Evolutionary conservation across 2,329 filamentous ascomycete species (phyloP).

Genomic region (Penicillium capsulatum): DNA sequence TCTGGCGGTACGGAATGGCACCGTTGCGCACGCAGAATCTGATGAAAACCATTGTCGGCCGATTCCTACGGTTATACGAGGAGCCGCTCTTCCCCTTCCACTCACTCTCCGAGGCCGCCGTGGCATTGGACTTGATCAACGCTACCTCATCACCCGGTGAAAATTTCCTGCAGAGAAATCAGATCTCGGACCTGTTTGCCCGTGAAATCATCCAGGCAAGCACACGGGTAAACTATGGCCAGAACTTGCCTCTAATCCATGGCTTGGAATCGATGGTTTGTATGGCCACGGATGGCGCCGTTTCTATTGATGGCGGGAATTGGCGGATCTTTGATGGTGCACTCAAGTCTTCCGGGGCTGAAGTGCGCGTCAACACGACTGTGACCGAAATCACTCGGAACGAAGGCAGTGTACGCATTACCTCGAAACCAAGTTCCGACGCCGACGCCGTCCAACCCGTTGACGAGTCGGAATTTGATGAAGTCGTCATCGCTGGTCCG

Average conservation of each 20-base stretch:
- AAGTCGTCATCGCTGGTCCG: slow-evolving; percentile 77
- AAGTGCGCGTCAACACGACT: slow-evolving; percentile 61
- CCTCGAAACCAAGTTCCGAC: slow-evolving; percentile 26
- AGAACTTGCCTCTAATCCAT: slow-evolving; percentile 81
- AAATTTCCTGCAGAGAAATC: slow-evolving; percentile 65
- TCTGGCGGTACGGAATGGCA: slow-evolving; percentile 80
- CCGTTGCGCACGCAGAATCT: slow-evolving; percentile 69
- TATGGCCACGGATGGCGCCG: slow-evolving; percentile 80
- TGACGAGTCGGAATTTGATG: slow-evolving; percentile 57
- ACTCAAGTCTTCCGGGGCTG: slow-evolving; percentile 61
- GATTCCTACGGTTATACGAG: slow-evolving; percentile 77
- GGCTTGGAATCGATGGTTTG: slow-evolving; percentile 88
- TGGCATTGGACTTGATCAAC: slow-evolving; percentile 62
- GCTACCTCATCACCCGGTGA: slow-evolving; percentile 68
- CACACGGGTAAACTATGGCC: slow-evolving; percentile 91
- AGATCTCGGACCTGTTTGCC: slow-evolving; percentile 63
- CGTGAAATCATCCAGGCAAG: slow-evolving; percentile 83
- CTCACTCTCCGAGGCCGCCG: slow-evolving; percentile 65
- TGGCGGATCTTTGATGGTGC: slow-evolving; percentile 91
- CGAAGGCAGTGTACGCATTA: slow-evolving; percentile 43
- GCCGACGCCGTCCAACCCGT: slow-evolving; percentile 6
- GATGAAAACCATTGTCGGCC: slow-evolving; percentile 65
- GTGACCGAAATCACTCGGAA: slow-evolving; percentile 57
- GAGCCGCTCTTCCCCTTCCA: slow-evolving; percentile 78
- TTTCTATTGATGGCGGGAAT: slow-evolving; percentile 77